A percentile compares a stretch with the other conserved stretches of the same genome.
phyloP scores from a whole-genome alignment of 225 moss, liverwort and hornwort species.

The Lunularia cruciata region DNA sequence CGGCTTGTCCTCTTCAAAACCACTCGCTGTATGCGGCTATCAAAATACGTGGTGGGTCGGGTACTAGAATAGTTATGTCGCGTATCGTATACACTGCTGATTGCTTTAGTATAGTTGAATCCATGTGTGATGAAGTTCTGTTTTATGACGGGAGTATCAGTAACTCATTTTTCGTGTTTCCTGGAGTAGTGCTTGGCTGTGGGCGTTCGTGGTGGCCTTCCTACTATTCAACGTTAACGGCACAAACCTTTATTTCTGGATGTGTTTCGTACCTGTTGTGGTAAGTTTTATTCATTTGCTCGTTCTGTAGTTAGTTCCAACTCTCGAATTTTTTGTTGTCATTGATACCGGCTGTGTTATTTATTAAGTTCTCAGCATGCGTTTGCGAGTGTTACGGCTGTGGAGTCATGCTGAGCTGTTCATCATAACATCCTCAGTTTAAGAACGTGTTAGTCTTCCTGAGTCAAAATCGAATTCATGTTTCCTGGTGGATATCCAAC shows the following conservation, averaged over 20 bases:
- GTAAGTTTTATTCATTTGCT: conserved; percentile 21
- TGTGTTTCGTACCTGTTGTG: conserved; percentile 41
- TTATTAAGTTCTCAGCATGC: background rate
- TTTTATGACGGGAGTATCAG: too few species aligned
- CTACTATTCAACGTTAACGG: conserved; percentile 44
- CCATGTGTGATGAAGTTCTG: too few species aligned
- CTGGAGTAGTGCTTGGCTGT: conserved; percentile 24
- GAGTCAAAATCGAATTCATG: too few species aligned
- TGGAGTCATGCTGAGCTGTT: background rate
- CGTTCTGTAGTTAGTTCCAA: background rate
- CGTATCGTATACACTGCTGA: too few species aligned
- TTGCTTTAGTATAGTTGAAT: too few species aligned
- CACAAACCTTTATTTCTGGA: conserved; percentile 43
- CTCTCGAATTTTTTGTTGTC: background rate
- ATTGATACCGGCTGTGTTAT: background rate
- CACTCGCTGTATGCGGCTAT: too few species aligned
- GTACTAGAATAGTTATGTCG: too few species aligned
- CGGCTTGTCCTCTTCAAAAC: too few species aligned
- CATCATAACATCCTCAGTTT: background rate
- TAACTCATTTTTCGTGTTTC: background rate
- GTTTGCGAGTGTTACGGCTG: background rate
- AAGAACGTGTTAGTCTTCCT: background rate
- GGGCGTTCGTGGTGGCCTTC: conserved; percentile 37
- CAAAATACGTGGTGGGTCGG: too few species aligned
- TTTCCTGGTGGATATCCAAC: too few species aligned